phyloP scores from a whole-genome alignment of 805 yeast species.

The Yarrowia deformans region DNA sequence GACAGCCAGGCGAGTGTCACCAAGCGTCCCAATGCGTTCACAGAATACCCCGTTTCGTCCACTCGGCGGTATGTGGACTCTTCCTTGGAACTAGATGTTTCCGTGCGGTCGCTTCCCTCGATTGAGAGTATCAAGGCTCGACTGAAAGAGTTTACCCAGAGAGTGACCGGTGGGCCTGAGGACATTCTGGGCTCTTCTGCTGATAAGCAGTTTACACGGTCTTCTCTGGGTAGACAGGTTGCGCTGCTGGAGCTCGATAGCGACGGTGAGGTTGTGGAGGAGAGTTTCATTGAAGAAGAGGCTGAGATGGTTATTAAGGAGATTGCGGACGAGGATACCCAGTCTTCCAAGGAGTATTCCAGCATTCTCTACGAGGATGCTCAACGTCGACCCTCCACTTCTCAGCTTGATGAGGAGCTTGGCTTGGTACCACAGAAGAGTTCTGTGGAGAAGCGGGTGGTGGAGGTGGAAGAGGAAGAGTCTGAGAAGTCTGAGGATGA shows the following conservation, averaged over 20 bases:
- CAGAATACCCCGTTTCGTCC: not conserved
- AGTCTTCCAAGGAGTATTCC: not conserved
- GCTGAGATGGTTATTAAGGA: not conserved
- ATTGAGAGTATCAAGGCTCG: not conserved
- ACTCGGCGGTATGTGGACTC: constrained; percentile 7
- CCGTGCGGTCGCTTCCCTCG: constrained; percentile 13
- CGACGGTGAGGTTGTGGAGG: not conserved
- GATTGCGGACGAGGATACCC: not conserved
- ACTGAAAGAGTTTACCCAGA: not conserved
- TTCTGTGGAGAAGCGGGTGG: not conserved
- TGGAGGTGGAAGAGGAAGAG: not conserved
- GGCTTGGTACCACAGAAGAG: not conserved
- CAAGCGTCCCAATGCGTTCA: not conserved
- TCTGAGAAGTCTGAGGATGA: not conserved
- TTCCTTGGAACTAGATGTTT: constrained; percentile 17
- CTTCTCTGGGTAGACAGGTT: not conserved
- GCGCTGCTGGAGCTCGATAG: not conserved
- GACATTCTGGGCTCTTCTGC: constrained; percentile 5
- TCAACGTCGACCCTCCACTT: not conserved
- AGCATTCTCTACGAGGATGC: not conserved
- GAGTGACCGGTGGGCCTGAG: not conserved
- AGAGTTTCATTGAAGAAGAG: not conserved
- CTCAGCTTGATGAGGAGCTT: not conserved
- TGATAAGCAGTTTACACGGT: not conserved
- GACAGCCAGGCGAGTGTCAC: constrained; percentile 2